Base-by-base conservation (phyloP, 2,329 filamentous ascomycete genomes). In the Arthrobotrys entomopaga region DNA sequence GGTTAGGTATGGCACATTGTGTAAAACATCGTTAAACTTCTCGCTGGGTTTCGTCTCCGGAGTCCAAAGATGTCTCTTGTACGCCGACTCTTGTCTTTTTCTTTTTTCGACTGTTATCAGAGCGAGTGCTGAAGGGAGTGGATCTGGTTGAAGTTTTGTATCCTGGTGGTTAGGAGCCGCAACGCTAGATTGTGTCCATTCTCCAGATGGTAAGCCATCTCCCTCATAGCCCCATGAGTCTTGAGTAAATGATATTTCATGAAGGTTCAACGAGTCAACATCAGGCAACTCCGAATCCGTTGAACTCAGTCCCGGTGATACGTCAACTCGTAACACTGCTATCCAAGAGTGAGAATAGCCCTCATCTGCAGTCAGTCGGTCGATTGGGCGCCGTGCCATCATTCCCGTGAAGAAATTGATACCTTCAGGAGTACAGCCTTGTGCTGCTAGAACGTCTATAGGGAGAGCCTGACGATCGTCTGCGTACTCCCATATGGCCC, bases 241-340 rank as follows among this genome's bases (percentile, higher is more conserved):
- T 24, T 60, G 57, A 50, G 20, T 38, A 8, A 60, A 49, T 13
- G 57, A 60, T 16, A 60, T 29, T 19, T 50, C 57, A 20, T 48
- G 57, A n/a, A 50, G 20, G n/a, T 60, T 20, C n/a, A 60, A 16
- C 10, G 53, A 57, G 20, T 57, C 53, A 43, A 57, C 53, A 7
- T 60, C 57, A 5, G 57, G 57, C 5, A 60, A 19, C 7, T 60
- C 57, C 1, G 57, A 60, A 38, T 60, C 57, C 16, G 57, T 48
- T 1, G 57, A 34, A 22, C 57, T 60, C 2, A 50, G 26, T 19
- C 13, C 42, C 20, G 57, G 57, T 19, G 57, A 60, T 34, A 22
- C 26, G 8, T 13, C 22, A 16, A 19, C 42, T 8, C 57, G 40
- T 15, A 38, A 20, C n/a, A 15, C 19, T 6, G 40, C 24, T 16